Conservation (phyloP, 495 filamentous ascomycete species). For the Chaetomium fimeti region DNA sequence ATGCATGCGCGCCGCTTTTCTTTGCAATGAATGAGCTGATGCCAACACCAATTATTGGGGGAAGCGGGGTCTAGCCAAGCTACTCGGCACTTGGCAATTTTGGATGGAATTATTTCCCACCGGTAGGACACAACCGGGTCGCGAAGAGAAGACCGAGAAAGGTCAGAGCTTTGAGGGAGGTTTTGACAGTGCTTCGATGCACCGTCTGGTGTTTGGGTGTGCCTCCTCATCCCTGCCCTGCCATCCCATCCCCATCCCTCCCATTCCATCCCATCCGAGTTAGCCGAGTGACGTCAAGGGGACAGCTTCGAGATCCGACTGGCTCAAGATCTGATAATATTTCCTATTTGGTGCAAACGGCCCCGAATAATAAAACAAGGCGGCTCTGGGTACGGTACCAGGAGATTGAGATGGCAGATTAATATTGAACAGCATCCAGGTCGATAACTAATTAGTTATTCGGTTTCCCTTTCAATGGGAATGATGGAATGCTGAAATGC, state of each 20-base stretch:
- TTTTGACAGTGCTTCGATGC: too few species aligned
- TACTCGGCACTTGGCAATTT: slow-evolving; percentile 17
- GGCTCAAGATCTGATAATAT: not conserved
- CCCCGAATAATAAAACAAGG: too few species aligned
- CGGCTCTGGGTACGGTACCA: not conserved
- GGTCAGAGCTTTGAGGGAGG: too few species aligned
- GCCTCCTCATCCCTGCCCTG: too few species aligned
- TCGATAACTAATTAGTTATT: too few species aligned
- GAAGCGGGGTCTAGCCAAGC: slow-evolving; percentile 16
- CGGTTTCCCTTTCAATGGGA: too few species aligned
- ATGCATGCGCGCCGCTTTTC: too few species aligned
- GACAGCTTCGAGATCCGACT: not conserved
- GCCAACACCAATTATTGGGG: not conserved
- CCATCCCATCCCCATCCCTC: not conserved
- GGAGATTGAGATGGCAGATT: not conserved
- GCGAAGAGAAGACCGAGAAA: not conserved
- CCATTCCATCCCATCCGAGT: not conserved
- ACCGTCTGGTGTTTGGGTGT: too few species aligned
- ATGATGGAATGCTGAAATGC: too few species aligned
- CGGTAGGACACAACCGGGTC: not conserved
- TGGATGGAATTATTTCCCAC: not conserved
- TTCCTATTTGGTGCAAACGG: too few species aligned
- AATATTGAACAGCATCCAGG: not conserved
- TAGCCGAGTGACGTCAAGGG: slow-evolving; percentile 6
- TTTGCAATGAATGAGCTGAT: slow-evolving; percentile 4